phyloP scores from a whole-genome alignment of 2,329 filamentous ascomycete species.

The Phialophora macrospora region DNA sequence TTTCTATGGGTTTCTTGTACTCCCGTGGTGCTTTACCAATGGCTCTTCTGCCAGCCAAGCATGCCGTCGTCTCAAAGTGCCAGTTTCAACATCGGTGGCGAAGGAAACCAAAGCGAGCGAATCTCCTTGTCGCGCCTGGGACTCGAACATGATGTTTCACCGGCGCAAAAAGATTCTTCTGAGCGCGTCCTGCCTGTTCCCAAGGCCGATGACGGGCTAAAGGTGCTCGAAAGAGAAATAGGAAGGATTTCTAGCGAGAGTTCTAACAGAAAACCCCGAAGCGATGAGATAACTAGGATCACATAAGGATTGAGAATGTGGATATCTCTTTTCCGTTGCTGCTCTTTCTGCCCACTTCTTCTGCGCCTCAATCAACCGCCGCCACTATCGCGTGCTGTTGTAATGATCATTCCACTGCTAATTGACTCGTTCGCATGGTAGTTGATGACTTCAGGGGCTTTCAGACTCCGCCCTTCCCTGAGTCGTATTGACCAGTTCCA shows the following conservation, averaged over 20 bases:
- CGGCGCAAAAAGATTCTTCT: not conserved
- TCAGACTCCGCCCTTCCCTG: not conserved
- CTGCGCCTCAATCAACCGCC: not conserved
- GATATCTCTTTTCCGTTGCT: not conserved
- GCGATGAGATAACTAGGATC: constrained; percentile 14
- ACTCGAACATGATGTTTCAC: not conserved
- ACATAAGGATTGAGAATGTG: not conserved
- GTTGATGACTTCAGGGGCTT: not conserved
- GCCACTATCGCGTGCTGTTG: not conserved
- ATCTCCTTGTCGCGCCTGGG: constrained; percentile 1
- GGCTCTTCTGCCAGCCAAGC: constrained; percentile 4
- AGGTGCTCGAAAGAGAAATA: constrained; percentile 16
- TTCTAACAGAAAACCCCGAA: not conserved
- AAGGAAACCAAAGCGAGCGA: not conserved
- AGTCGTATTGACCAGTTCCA: not conserved
- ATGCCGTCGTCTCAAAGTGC: not conserved
- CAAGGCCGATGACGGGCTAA: constrained; percentile 3
- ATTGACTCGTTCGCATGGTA: not conserved
- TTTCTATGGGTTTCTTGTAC: constrained; percentile 20
- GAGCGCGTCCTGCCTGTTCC: not conserved
- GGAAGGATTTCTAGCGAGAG: constrained; percentile 3
- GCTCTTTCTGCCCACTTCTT: not conserved
- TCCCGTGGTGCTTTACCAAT: constrained; percentile 17
- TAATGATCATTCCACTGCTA: not conserved
- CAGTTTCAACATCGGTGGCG: not conserved